Evolutionary conservation across 495 filamentous ascomycete genomes (phyloP), one percentile per base, ranked within the genome.

Genomic region (Sporormia fimetaria): DNA sequence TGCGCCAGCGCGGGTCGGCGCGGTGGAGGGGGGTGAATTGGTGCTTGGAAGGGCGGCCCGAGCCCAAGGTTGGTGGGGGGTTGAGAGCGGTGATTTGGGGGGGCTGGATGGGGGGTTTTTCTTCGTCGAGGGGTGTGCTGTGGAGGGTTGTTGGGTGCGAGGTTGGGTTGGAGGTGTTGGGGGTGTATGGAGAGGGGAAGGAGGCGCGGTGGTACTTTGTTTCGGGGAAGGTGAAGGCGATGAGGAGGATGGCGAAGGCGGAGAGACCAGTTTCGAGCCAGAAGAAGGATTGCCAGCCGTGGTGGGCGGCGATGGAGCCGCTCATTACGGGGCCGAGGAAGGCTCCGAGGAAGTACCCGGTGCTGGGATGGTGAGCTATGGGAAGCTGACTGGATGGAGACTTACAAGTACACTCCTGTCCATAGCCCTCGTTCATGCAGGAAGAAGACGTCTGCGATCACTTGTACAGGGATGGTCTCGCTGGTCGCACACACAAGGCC

Each of bases 361-460:
- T 67, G 38, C 59, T 66, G 34, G 18, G 12, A 6, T 8, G 3
- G 4, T 35, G 37, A 52, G 30, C 14, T 40, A 21, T 1, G 25
- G 16, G 8, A 54, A 58, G 55, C 12, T 58, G 38, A 20, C 44
- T 54, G 5, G 52, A 47, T 63, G 59, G 41, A 61, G 17, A 62
- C 65, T 33, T 66, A 72, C 52, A 74, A 78, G 51, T 77, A 78
- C 11, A 75, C 61, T 0, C 71, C 74, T 26, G 76, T 64, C 5
- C 67, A 62, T 58, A 74, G 68, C 5, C 74, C 74, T 5, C 74
- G 59, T 47, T 78, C 73, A 47, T 78, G 74, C 2, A 78, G 59
- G 54, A 71, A 80, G 57, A 80, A 80, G 33, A 80, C 73, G 49
- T 80, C 75, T 37, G 78, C 78, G 8, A 78, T 74, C 9, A 80